Evolutionary conservation across 176 grass and related monocot species (phyloP).

Genomic region (Aegilops umbellulata): DNA sequence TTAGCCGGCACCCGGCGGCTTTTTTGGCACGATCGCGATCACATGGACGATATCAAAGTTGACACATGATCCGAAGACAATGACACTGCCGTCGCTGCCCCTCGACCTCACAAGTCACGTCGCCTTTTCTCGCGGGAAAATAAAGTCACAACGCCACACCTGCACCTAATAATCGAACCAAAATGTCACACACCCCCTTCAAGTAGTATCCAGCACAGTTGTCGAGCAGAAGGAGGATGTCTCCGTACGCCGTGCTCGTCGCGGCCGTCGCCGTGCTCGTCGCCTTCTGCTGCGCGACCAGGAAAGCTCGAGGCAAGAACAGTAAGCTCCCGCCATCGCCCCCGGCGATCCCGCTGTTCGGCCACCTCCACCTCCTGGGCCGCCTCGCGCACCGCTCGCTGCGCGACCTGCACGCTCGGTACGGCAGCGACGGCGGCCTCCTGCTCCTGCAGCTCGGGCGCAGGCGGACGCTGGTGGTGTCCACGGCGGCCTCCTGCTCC

Average conservation of each 20-base stretch:
- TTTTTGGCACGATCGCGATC: no score
- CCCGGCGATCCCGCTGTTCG: background rate
- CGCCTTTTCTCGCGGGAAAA: no score
- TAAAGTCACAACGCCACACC: no score
- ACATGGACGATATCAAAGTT: no score
- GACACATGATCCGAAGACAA: no score
- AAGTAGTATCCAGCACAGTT: background rate
- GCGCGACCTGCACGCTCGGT: conserved; percentile 5
- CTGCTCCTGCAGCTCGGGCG: conserved; percentile 26
- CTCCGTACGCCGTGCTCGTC: background rate
- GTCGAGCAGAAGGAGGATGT: background rate
- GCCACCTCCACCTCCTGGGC: background rate
- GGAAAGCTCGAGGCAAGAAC: background rate
- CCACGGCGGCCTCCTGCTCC: conserved; percentile 30
- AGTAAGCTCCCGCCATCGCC: conserved; percentile 45
- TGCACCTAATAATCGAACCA: no score
- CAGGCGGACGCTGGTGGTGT: conserved; percentile 31
- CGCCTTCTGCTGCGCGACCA: background rate
- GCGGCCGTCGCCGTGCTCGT: background rate
- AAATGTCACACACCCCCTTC: no score
- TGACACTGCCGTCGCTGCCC: no score
- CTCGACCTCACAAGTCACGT: no score
- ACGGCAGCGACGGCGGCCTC: conserved; percentile 29
- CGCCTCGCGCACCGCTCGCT: conserved; percentile 35
- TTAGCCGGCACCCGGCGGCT: no score